Evolutionary conservation across 2,329 filamentous ascomycete genomes (phyloP), one percentile per base, ranked within the genome.

Genomic region (Fusarium sulawesiense): DNA sequence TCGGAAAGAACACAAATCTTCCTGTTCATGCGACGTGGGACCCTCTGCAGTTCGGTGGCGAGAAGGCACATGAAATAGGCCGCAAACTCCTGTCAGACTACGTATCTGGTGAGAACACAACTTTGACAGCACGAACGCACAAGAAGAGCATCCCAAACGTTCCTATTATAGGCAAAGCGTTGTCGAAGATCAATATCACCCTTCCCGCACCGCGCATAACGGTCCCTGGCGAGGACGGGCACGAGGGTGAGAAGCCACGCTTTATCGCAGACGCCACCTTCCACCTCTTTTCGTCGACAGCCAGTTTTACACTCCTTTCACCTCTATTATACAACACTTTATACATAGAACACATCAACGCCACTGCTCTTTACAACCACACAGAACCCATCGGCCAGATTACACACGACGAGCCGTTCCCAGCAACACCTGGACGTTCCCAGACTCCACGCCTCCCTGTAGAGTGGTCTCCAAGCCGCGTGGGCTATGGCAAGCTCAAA

Each of bases 181-280:
- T 98, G 4, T 92, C 92, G 1, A 85, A 83, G 29, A 87, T 97
- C 67, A 87, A 89, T 55, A 81, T 97, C 55, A 91, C 91, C 2
- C 81, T 97, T 21, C 86, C 89, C 4, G 87, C 93, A 1, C 94
- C 95, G 0, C 86, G 84, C 20, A 81, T 97, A 44, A 83, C 83
- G 2, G 79, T 88, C 2, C 91, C 89, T 18, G 85, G 85, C 76
- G 75, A 76, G n/a, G 76, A 74, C 6, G 73, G 80, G 77, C 46
- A 54, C 4, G 53, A 55, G 20, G 80, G 79, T 23, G 76, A 77
- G 14, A 75, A 78, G 11, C 79, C 81, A 13, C 89, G 89, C 70
- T 98, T 98, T 78, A 93, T 99, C 73, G 88, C 91, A 77, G 90
- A 93, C 73, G 93, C 94, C 13, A 95, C 91, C 9, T 90, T 99